phyloP scores from a whole-genome alignment of 192 early-diverging fungal species.

The Chytriomyces hyalinus region DNA sequence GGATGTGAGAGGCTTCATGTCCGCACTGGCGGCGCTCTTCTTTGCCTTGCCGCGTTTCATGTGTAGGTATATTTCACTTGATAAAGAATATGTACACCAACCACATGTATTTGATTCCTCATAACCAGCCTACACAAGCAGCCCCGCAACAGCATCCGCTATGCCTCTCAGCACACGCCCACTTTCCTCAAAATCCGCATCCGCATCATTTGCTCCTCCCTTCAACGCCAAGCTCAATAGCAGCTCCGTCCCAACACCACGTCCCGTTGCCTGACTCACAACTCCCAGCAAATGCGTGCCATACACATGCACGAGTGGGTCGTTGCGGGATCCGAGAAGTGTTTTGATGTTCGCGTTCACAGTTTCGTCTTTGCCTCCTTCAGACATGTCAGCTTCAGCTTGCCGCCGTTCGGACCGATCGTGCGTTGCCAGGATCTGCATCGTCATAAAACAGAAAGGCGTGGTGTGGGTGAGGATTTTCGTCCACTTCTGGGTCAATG shows the following conservation, averaged over 20 bases:
- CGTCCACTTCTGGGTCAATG: no score
- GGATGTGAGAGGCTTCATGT: no score
- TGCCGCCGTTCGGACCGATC: not conserved
- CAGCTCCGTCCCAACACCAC: constrained; percentile 5
- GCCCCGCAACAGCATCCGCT: not conserved
- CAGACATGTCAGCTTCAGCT: no score
- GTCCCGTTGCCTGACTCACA: not conserved
- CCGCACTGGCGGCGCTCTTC: no score
- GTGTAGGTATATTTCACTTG: no score
- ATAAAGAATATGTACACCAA: no score
- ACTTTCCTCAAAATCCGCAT: not conserved
- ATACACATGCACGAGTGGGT: constrained; percentile 21
- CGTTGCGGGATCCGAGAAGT: constrained; percentile 13
- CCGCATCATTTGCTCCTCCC: not conserved
- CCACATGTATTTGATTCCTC: no score
- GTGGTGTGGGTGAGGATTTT: no score
- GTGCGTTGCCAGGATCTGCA: not conserved
- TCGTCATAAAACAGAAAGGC: no score
- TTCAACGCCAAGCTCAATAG: constrained; percentile 16
- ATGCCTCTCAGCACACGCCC: constrained; percentile 5
- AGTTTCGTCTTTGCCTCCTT: no score
- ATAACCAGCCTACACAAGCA: not conserved
- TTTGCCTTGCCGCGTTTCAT: no score
- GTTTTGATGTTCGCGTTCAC: not conserved
- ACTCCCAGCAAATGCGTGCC: constrained; percentile 1